Evolutionary conservation across 2,329 filamentous ascomycete genomes (phyloP).

Genomic region (Venturia pyrina): DNA sequence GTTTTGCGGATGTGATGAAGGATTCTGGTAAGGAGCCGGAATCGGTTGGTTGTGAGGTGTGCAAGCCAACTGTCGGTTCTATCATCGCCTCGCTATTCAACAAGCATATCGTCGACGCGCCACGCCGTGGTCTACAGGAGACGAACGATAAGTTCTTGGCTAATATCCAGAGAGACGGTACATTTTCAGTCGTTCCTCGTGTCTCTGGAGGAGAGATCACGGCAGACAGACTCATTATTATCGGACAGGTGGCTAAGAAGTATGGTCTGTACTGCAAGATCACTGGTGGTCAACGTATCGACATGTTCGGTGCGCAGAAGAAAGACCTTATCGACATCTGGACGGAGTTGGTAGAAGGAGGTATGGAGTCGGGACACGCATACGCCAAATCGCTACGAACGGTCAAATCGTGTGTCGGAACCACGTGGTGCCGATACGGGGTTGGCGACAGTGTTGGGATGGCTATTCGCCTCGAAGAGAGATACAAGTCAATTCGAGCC

Average conservation of each 20-base stretch:
- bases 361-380: slow-evolving; percentile 83
- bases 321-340: slow-evolving; percentile 77
- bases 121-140: slow-evolving; percentile 68
- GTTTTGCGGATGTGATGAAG: slow-evolving; percentile 67
- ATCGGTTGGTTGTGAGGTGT: slow-evolving; percentile 75
- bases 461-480: slow-evolving; percentile 77
- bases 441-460: slow-evolving; percentile 86
- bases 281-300: slow-evolving; percentile 82
- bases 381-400: slow-evolving; percentile 84
- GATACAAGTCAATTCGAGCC: slow-evolving; percentile 82
- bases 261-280: slow-evolving; percentile 85
- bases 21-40: slow-evolving; percentile 60
- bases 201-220: slow-evolving; percentile 81
- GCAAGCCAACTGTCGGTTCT: slow-evolving; percentile 72
- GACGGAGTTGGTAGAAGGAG: slow-evolving; percentile 67
- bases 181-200: slow-evolving; percentile 78
- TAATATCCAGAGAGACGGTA: slow-evolving; percentile 87
- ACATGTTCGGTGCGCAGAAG: slow-evolving; percentile 86
- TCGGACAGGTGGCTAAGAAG: slow-evolving; percentile 75
- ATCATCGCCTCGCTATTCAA: slow-evolving; percentile 80
- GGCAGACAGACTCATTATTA: slow-evolving; percentile 71
- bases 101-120: slow-evolving; percentile 64
- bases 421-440: slow-evolving; percentile 83
- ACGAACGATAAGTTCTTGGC: slow-evolving; percentile 83
- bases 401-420: slow-evolving; percentile 86